phyloP scores from a whole-genome alignment of 2,329 filamentous ascomycete genomes.

The Phyllosticta paracitricarpa region DNA sequence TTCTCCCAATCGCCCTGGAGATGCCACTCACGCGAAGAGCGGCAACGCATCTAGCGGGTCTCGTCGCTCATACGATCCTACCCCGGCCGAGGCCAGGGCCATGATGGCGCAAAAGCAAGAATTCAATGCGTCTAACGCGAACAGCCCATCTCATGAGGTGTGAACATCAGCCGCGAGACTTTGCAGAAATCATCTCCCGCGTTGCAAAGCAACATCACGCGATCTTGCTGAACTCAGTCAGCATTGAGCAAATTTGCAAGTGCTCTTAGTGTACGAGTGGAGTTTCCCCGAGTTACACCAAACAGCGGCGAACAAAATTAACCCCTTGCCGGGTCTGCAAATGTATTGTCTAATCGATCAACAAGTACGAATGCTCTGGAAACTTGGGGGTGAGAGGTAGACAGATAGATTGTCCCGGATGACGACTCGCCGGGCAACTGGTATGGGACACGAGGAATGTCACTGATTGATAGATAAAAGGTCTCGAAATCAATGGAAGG shows the following conservation, averaged over 20 bases:
- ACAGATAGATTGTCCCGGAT: neutral
- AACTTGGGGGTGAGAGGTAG: neutral
- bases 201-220: neutral
- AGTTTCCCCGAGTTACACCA: too few relatives aligned
- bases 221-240: neutral
- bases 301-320: neutral
- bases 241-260: too few relatives aligned
- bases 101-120: neutral
- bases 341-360: neutral
- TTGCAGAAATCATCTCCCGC: neutral
- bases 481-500: too few relatives aligned
- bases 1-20: neutral
- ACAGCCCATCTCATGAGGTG: neutral
- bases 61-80: neutral
- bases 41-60: neutral
- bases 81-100: neutral
- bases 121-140: neutral
- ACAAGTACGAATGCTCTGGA: neutral
- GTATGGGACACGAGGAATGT: neutral
- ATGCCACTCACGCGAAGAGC: neutral
- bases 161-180: neutral
- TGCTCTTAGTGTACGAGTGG: too few relatives aligned
- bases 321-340: neutral
- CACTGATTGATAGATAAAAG: too few relatives aligned
- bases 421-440: neutral